These are phyloP conservation scores for Aspergillus pseudoterreus DNA, from an alignment of 2,329 filamentous ascomycete species.

Conservation along the genomic window DNA sequence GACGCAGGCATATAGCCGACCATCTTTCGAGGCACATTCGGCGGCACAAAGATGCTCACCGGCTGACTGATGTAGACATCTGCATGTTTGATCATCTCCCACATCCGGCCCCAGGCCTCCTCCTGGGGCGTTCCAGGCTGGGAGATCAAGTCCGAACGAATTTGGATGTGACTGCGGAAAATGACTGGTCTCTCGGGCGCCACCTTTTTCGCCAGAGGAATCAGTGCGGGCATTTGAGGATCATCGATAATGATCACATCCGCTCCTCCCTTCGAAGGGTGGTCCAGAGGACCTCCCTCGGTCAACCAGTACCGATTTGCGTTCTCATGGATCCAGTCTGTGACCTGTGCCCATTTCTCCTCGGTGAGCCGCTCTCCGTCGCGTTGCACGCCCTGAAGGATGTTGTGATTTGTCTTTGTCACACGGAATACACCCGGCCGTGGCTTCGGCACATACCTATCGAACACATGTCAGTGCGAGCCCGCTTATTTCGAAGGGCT, in stretches of 20 bases:
- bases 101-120: constrained; percentile 72
- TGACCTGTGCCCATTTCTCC: constrained; percentile 61
- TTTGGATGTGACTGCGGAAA: constrained; percentile 79
- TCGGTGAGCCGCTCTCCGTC: constrained; percentile 61
- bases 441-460: constrained; percentile 71
- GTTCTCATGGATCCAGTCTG: constrained; percentile 70
- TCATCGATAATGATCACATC: constrained; percentile 77
- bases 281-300: constrained; percentile 62
- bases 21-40: constrained; percentile 60
- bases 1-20: constrained; percentile 76
- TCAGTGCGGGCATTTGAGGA: constrained; percentile 77
- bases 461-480: constrained; percentile 1
- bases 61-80: constrained; percentile 83
- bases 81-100: constrained; percentile 65
- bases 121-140: constrained; percentile 62
- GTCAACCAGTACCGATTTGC: constrained; percentile 71
- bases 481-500: not conserved
- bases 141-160: constrained; percentile 68
- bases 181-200: constrained; percentile 73
- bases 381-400: constrained; percentile 72
- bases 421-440: constrained; percentile 75
- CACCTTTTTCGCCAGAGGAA: constrained; percentile 67
- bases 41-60: constrained; percentile 70
- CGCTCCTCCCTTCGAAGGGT: constrained; percentile 66
- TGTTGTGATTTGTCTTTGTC: constrained; percentile 86